Base-by-base conservation (phyloP, 1,284 basidiomycete genomes). In the Sparassis latifolia region DNA sequence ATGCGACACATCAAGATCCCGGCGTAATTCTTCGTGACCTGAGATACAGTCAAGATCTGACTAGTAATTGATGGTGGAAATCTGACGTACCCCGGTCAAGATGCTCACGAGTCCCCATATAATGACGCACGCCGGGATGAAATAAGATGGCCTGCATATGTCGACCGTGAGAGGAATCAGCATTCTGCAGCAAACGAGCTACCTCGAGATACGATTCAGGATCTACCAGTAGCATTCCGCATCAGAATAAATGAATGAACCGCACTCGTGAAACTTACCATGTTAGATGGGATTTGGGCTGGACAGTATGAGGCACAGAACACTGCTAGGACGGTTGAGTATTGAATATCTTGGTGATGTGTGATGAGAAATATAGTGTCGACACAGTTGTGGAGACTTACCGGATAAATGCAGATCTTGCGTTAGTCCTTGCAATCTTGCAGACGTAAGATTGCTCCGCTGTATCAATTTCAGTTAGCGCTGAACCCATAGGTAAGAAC, bases 221-320 rank as follows among this genome's bases (percentile, higher is more conserved):
- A 80, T 68, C 79, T 82, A 35, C 9, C 42, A 33, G 1, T 3
- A 20, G 35, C 12, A 37, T 37, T 7, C 6, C 35, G 7, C 12
- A 37, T 37, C 35, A 37, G 35, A 20, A 20, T 20, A 20, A 20
- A 20, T 20, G 20, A 20, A 20, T 20, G 20, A 20, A 20, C 20
- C 20, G 5, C 33, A 50, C 31, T 7, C 33, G 47, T 35, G 33
- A 38, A 7, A 56, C 67, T 29, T 50, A 78, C 80, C 77, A 86
- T 84, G 50, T 84, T 84, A 0, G 80, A 83, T 2, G 82, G 82
- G 43, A 85, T 76, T 59, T 84, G 80, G 5, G 77, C 75, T 1
- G 81, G 80, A 42, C 76, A 75, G 52, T 84, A 83, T 0, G 80
- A 78, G 2, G 70, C 80, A 54, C 77, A 84, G 28, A 84, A 69